Evolutionary conservation across 495 filamentous ascomycete genomes (phyloP).

Genomic region (Penicillium coprophilum): DNA sequence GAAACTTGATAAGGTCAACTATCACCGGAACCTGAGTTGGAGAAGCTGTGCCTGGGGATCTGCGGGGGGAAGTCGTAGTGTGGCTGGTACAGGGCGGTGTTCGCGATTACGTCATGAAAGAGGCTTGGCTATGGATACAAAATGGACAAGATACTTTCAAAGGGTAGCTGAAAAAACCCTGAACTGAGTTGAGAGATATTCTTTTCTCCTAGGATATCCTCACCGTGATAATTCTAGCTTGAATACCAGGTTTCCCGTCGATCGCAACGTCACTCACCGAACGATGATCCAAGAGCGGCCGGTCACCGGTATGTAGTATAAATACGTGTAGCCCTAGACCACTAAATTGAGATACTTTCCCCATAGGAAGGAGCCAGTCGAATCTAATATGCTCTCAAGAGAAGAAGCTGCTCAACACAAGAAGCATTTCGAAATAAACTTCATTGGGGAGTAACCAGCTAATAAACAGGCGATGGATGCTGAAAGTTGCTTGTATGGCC

Average conservation of each 20-base stretch:
- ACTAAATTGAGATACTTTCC: neutral
- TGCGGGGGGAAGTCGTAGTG: conserved; percentile 25
- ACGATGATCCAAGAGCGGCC: neutral
- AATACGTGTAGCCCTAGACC: neutral
- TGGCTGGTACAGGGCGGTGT: conserved; percentile 14
- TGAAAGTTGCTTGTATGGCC: neutral
- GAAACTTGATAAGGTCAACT: conserved; percentile 20
- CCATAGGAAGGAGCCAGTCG: neutral
- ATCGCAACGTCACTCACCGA: neutral
- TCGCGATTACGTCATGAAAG: conserved; percentile 14
- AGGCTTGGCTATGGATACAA: neutral
- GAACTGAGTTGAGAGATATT: neutral
- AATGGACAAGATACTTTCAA: neutral
- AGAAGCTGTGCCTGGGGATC: conserved; percentile 27
- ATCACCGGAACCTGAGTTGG: conserved; percentile 15
- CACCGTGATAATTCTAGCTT: neutral
- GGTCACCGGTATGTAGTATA: too few species aligned
- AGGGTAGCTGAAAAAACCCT: neutral
- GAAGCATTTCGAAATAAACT: neutral
- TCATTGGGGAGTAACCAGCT: neutral
- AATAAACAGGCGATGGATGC: neutral
- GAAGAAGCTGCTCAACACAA: neutral
- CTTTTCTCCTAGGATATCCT: neutral
- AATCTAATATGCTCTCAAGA: neutral
- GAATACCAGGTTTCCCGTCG: neutral